Base-by-base conservation (phyloP, 1,284 basidiomycete species). In the Athelia sp. region DNA sequence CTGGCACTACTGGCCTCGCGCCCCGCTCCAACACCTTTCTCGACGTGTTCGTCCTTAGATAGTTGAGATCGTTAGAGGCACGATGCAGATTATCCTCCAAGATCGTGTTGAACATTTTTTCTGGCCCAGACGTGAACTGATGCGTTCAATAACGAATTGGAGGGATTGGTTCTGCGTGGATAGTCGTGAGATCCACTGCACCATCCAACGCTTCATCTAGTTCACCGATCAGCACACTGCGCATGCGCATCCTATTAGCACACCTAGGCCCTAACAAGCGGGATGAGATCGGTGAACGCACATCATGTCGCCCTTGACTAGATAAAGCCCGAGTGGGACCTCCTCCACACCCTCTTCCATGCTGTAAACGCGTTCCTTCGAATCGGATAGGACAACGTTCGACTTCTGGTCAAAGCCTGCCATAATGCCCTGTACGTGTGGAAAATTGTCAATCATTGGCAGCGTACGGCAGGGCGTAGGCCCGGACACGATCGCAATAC, bases 221-320 rank as follows among this genome's bases (percentile, higher is more conserved):
- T 67, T 97, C 93, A 43, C 92, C 96, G 35, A 99, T 90, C 54
- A 98, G 73, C 35, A 87, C 87, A 42, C 92, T 47, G 29, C 17
- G n/a, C 40, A 17, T 48, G 26, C 49, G 40, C 2, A 34, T 14
- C 49, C 4, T n/a, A 48, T 13, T 15, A 35, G 13, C 44, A 43
- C n/a, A 46, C 50, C 49, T 13, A 29, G 26, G 4, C 13, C 26
- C 26, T 4, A 34, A 50, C 31, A 10, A 32, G 34, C 42, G 46
- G 34, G 43, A 43, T 38, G 43, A n/a, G 40, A 26, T 17, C 38
- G 36, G 48, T 18, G 50, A 9, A 75, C 83, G 62, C 55, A 98
- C 96, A 97, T 94, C 76, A 96, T 95, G 64, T 99, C 96, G 2
- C 96, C 96, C 62, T 98, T 92, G 60, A 99, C 90, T 57, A 99